Conservation (phyloP, 2,329 filamentous ascomycete species). For the Nannizziopsis barbatae region DNA sequence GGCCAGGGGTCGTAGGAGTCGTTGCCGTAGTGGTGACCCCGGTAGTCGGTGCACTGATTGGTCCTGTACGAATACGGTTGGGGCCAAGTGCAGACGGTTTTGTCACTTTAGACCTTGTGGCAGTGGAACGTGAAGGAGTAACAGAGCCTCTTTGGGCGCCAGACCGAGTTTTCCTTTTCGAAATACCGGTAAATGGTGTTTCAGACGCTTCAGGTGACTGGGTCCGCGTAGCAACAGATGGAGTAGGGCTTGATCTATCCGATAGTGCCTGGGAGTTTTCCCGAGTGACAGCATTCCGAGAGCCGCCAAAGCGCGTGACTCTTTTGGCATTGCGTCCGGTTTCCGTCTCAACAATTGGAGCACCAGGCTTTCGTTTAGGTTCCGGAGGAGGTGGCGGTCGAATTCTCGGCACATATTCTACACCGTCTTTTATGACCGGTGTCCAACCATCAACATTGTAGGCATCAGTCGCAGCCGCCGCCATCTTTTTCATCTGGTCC, state of each 20-base stretch:
- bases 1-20: constrained; percentile 12
- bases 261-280: constrained; percentile 14
- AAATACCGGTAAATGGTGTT: constrained; percentile 20
- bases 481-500: constrained; percentile 33
- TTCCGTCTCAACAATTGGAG: constrained; percentile 8
- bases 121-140: not conserved
- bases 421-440: constrained; percentile 27
- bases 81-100: constrained; percentile 11
- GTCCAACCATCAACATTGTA: constrained; percentile 35
- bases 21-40: constrained; percentile 6
- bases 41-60: constrained; percentile 2
- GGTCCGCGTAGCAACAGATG: constrained; percentile 8
- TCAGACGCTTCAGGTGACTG: constrained; percentile 13
- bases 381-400: constrained; percentile 21
- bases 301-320: constrained; percentile 14
- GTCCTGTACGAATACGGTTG: constrained; percentile 1
- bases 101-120: not conserved
- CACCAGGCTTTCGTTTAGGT: constrained; percentile 20
- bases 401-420: constrained; percentile 29
- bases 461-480: constrained; percentile 26
- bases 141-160: not conserved
- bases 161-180: constrained; percentile 19
- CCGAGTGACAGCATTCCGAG: constrained; percentile 10
- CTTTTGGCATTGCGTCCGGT: constrained; percentile 9
- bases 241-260: constrained; percentile 13